These are phyloP conservation scores for Crassisporium funariophilum DNA, from an alignment of 768 basidiomycete species.

Conservation along the genomic window DNA sequence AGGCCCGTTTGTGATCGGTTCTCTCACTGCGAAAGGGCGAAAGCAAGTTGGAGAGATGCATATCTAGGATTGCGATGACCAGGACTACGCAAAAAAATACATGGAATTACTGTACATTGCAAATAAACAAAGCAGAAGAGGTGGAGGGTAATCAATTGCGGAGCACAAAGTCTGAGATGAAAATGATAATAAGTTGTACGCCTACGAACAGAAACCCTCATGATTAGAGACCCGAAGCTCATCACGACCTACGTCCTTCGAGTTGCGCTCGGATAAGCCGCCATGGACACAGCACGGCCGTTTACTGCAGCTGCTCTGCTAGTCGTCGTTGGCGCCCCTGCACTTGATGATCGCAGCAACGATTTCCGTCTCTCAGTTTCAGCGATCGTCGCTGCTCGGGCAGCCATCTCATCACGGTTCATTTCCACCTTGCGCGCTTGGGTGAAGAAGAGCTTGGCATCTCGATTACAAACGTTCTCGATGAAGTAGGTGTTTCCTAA, in stretches of 20 bases:
- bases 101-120: too few species aligned
- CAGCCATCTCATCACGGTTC: constrained; percentile 22
- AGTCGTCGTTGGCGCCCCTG: constrained; percentile 11
- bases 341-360: constrained; percentile 26
- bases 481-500: constrained; percentile 90
- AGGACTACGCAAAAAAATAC: too few species aligned
- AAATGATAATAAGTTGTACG: too few species aligned
- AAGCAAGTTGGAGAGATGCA: too few species aligned
- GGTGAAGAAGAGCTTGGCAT: constrained; percentile 87
- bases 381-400: constrained; percentile 18
- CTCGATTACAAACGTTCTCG: constrained; percentile 80
- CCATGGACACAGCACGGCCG: constrained; percentile 11
- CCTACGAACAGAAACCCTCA: too few species aligned
- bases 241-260: constrained; percentile 4
- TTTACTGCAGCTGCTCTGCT: not conserved
- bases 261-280: constrained; percentile 2
- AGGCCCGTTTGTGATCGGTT: too few species aligned
- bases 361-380: constrained; percentile 22
- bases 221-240: constrained; percentile 6
- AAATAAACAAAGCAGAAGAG: too few species aligned
- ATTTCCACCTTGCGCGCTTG: constrained; percentile 65
- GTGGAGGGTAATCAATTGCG: too few species aligned
- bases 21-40: too few species aligned
- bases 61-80: too few species aligned
- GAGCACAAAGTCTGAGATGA: too few species aligned